A percentile compares a stretch with the other conserved stretches of the same genome.
phyloP scores from a whole-genome alignment of 208 protist genomes.

The Trypanosoma cruzi region DNA sequence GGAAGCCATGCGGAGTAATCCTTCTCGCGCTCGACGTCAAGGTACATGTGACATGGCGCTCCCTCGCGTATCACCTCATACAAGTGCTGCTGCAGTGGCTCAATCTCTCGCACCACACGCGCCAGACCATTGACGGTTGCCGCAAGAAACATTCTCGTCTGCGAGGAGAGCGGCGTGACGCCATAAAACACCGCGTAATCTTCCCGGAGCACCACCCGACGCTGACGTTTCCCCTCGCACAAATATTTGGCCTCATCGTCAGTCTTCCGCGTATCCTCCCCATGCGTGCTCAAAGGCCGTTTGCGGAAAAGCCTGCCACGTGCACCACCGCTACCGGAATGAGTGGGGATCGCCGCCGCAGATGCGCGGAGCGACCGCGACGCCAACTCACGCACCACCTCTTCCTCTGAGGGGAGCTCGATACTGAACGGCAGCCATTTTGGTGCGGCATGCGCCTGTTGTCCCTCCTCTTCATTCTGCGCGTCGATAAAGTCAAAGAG shows the following conservation, averaged over 20 bases:
- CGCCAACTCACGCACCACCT: conserved; percentile 41
- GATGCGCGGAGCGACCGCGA: background rate
- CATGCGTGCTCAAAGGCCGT: background rate
- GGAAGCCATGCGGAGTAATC: conserved; percentile 35
- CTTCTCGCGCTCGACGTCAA: conserved; percentile 82
- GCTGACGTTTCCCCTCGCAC: background rate
- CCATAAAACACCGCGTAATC: conserved; percentile 74
- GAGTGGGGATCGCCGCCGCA: conserved; percentile 25
- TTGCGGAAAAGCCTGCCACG: background rate
- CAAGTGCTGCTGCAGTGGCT: conserved; percentile 63
- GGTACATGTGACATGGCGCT: conserved; percentile 72
- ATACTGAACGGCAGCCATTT: conserved; percentile 79
- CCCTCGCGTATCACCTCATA: conserved; percentile 87
- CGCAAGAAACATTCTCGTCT: conserved; percentile 81
- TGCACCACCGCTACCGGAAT: too few species aligned
- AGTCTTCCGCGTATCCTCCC: background rate
- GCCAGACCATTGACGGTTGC: conserved; percentile 37
- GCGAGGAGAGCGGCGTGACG: conserved; percentile 47
- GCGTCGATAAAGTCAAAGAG: conserved; percentile 81
- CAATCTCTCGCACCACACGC: conserved; percentile 38
- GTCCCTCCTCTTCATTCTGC: background rate
- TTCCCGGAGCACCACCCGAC: conserved; percentile 27
- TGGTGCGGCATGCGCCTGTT: background rate
- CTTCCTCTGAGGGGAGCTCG: conserved; percentile 72
- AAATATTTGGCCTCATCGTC: background rate